Percentiles rank a stretch among this genome's conserved stretches.
These are phyloP conservation scores for Phytopythium delawarense DNA, from an alignment of 352 stramenopile genomes.

Conservation along the genomic window DNA sequence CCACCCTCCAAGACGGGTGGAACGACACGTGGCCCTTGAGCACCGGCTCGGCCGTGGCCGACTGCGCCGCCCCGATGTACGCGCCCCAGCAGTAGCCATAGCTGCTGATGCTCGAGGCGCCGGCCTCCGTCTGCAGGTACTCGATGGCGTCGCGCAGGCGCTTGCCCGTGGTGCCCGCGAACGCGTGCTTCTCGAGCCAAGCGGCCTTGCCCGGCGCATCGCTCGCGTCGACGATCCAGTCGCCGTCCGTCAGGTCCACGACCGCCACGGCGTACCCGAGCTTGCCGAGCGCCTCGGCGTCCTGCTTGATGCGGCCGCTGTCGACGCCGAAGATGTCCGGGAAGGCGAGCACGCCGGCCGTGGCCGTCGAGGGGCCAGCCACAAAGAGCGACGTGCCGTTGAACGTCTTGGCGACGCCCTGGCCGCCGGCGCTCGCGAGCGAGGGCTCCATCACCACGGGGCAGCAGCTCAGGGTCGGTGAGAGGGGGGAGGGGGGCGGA, in stretches of 20 bases:
- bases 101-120: conserved; percentile 19
- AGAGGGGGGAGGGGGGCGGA: too few relatives aligned
- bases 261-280: conserved; percentile 44
- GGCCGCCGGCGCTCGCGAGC: conserved; percentile 8
- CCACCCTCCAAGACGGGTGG: conserved; percentile 16
- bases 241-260: conserved; percentile 33
- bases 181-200: conserved; percentile 17
- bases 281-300: conserved; percentile 37
- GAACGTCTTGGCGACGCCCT: conserved; percentile 21
- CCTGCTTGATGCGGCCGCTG: conserved; percentile 48
- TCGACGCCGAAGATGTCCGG: conserved; percentile 46
- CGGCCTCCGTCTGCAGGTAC: conserved; percentile 20
- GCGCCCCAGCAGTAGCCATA: conserved; percentile 41
- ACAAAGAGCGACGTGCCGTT: conserved; percentile 34
- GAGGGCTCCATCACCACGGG: conserved; percentile 23
- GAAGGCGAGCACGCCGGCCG: conserved; percentile 31
- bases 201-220: conserved; percentile 3
- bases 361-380: conserved; percentile 18
- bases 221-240: conserved; percentile 18
- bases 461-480: conserved; percentile 48
- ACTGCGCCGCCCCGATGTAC: conserved; percentile 20
- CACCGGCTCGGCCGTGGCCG: conserved; percentile 4
- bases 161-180: conserved; percentile 8
- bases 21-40: conserved; percentile 27
- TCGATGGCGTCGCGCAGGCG: conserved; percentile 19